Base-by-base conservation (phyloP, 148 eudicot genomes). In the Fagopyrum esculentum region DNA sequence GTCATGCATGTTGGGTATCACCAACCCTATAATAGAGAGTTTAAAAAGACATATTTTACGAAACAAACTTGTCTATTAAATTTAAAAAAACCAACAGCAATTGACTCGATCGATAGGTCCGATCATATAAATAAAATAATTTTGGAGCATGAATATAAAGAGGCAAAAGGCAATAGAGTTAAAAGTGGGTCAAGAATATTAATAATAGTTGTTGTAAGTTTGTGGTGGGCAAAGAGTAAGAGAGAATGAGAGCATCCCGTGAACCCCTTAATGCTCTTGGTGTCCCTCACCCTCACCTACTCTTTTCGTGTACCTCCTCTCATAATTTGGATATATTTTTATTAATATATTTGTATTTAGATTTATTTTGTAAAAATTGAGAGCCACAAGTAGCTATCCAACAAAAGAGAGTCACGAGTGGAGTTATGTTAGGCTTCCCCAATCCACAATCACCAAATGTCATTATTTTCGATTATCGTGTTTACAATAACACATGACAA, bases 321-420 rank as follows among this genome's bases (percentile, higher is more conserved):
- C 7, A 48, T 48, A 48, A 48, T 48, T 48, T 48, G 1, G 1
- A 48, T 48, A 9, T 6, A 48, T 48, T 9, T 9, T 1, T 48
- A 48, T 64, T 16, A n/a, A 16, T 56, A 56, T 16, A 56, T 56
- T 56, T 56, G 17, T 16, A 2, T 12, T 12, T 13, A 12, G 40
- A 35, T 64, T 12, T 4, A 11, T 10, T 35, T 64, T 40, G 46
- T 6, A 12, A 40, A 10, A 12, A 22, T 64, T 73, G 1, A 64
- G 46, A 49, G 57, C 87, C 87, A 84, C 86, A 85, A 78, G 78
- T 49, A 46, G 78, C 89, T 85, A 87, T 80, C 71, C 78, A 82
- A 90, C 94, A 90, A 90, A 66, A 76, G 19, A 79, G 80, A 83
- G 82, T 88, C 94, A 90, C 94, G 91, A 81, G 71, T 40, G 47